These are phyloP conservation scores for Salix caprea DNA, from an alignment of 345 rosid genomes.

Conservation along the genomic window DNA sequence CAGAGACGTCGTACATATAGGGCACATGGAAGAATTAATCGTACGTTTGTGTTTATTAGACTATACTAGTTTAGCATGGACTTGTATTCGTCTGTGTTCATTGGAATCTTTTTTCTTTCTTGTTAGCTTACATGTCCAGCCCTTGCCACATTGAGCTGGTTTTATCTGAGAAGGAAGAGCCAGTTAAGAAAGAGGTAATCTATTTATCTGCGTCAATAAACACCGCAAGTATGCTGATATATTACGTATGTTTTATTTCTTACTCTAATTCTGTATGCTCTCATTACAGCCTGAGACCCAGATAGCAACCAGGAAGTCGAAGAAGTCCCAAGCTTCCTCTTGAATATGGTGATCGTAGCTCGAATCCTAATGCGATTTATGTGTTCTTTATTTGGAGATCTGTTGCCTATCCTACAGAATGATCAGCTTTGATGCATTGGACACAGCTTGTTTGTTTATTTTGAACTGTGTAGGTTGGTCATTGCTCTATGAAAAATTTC, in stretches of 20 bases:
- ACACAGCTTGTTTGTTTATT: constrained; percentile 10
- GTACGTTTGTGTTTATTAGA: constrained; percentile 32
- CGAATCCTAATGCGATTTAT: not conserved
- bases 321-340: constrained; percentile 50
- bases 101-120: not conserved
- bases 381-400: constrained; percentile 6
- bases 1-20: constrained; percentile 96
- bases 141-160: constrained; percentile 93
- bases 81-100: not conserved
- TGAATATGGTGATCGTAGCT: not conserved
- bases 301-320: constrained; percentile 67
- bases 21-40: constrained; percentile 97
- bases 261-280: not conserved
- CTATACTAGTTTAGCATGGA: not conserved
- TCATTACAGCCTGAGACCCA: constrained; percentile 74
- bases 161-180: constrained; percentile 88
- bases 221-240: not conserved
- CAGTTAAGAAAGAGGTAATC: constrained; percentile 90
- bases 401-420: constrained; percentile 19
- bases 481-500: constrained; percentile 4
- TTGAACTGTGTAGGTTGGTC: constrained; percentile 5
- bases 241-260: not conserved
- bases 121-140: constrained; percentile 89
- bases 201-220: not conserved
- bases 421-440: constrained; percentile 19